Evolutionary conservation across 2,329 filamentous ascomycete genomes (phyloP), one percentile per base, ranked within the genome.

Genomic region (Trichothecium sympodiale): DNA sequence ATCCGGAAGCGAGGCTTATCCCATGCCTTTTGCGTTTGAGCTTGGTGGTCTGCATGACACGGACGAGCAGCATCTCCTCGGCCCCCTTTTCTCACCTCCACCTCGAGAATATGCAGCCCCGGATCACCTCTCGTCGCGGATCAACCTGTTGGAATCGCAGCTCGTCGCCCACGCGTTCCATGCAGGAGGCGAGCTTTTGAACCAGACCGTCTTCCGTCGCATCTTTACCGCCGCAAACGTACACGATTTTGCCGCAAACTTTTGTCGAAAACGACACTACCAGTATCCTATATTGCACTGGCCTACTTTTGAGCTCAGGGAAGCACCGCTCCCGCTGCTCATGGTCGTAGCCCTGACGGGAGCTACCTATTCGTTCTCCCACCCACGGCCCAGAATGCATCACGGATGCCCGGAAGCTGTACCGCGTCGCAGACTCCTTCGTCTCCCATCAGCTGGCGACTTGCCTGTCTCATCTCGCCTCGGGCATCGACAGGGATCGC

Each of bases 251-350:
- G 32, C 32, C 18, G 25, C 25, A 18, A 25, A 14, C 9, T 34
- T 34, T 20, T 34, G 32, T 16, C 32, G 20, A 16, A 34, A 34
- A 18, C 32, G 32, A 5, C 32, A 34, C 18, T 34, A 34, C 20
- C 32, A 25, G 13, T 34, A 34, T 23, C 32, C 32, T 8, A n/a
- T 34, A 2, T 23, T 34, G n/a, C 32, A 34, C 12, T 34, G 32
- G 32, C 32, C 32, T 18, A 34, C 32, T 5, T 34, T 34, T 16
- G 20, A 8, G 9, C 32, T 34, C 13, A 18, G 25, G 20, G 25
- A 17, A 34, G 32, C 18, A 3, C 25, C 32, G 18, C 32, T 34
- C 3, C 32, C 32, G 10, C 32, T 34, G 32, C 32, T 34, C 16
- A 23, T 34, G 32, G 32, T 34, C 20, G 18, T 34, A 8, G 5